Evolutionary conservation across 2,329 filamentous ascomycete species (phyloP).

Genomic region (Delphinella strobiligena): DNA sequence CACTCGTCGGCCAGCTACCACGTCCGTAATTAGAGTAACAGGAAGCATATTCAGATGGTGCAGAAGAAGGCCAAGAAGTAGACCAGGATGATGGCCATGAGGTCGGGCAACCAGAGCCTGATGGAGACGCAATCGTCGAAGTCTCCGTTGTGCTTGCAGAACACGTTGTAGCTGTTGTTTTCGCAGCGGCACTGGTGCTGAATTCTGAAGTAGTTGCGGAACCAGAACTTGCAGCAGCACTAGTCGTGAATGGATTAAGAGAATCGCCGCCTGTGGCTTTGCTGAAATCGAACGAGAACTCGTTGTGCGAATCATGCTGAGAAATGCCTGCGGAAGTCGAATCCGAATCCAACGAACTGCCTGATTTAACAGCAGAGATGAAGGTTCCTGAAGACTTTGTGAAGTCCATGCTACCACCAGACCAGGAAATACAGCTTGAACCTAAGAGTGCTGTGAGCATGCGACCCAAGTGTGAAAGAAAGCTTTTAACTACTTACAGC

Average conservation of each 20-base stretch:
- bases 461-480: background rate
- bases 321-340: slow-evolving; percentile 30
- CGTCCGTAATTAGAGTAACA: background rate
- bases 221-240: slow-evolving; percentile 9
- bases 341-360: slow-evolving; percentile 36
- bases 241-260: slow-evolving; percentile 30
- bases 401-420: slow-evolving; percentile 40
- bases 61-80: slow-evolving; percentile 10
- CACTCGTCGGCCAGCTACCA: background rate
- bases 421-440: slow-evolving; percentile 39
- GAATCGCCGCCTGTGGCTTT: slow-evolving; percentile 37
- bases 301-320: slow-evolving; percentile 32
- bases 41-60: slow-evolving; percentile 4
- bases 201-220: slow-evolving; percentile 10
- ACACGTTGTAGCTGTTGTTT: no score
- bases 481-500: slow-evolving; percentile 33
- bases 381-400: slow-evolving; percentile 31
- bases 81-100: slow-evolving; percentile 10
- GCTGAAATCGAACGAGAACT: slow-evolving; percentile 36
- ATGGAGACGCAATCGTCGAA: slow-evolving; percentile 8
- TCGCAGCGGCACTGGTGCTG: background rate
- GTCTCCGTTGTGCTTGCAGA: slow-evolving; percentile 4
- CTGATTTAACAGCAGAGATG: slow-evolving; percentile 38
- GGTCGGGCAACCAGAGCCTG: slow-evolving; percentile 11
- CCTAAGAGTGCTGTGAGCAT: background rate